A percentile compares a stretch with the other conserved stretches of the same genome.
Conservation (phyloP, 495 filamentous ascomycete species). For the Neurospora tetrasperma region DNA sequence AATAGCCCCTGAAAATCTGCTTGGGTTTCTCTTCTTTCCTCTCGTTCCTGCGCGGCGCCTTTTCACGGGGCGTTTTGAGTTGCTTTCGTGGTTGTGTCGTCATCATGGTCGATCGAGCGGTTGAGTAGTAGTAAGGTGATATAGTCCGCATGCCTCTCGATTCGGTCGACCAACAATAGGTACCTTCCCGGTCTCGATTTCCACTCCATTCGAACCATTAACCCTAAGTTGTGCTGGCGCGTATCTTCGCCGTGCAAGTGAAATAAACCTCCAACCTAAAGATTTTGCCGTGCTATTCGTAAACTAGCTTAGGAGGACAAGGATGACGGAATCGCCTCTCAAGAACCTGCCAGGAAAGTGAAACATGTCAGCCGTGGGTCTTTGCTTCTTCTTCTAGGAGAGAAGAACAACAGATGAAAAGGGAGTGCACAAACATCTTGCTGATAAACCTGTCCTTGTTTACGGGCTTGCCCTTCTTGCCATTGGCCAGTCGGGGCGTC, state of each 20-base stretch:
- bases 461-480: slow-evolving; percentile 79
- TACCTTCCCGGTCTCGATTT: neutral
- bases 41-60: neutral
- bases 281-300: neutral
- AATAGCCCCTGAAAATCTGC: neutral
- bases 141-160: neutral
- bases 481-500: slow-evolving; percentile 61
- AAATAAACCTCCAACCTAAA: neutral
- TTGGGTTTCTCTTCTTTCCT: neutral
- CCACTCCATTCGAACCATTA: neutral
- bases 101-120: neutral
- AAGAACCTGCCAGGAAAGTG: slow-evolving; percentile 56
- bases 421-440: slow-evolving; percentile 66
- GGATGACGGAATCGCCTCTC: slow-evolving; percentile 85
- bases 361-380: slow-evolving; percentile 16
- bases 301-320: slow-evolving; percentile 72
- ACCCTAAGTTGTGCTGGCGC: neutral
- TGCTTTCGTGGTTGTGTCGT: neutral
- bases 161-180: neutral
- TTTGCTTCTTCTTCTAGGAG: neutral
- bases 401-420: neutral
- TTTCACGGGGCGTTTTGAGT: neutral
- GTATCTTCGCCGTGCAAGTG: neutral
- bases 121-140: neutral
- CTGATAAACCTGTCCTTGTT: slow-evolving; percentile 98